These are phyloP conservation scores for Tagetes patula DNA, from an alignment of 129 eudicot genomes.

Conservation along the genomic window DNA sequence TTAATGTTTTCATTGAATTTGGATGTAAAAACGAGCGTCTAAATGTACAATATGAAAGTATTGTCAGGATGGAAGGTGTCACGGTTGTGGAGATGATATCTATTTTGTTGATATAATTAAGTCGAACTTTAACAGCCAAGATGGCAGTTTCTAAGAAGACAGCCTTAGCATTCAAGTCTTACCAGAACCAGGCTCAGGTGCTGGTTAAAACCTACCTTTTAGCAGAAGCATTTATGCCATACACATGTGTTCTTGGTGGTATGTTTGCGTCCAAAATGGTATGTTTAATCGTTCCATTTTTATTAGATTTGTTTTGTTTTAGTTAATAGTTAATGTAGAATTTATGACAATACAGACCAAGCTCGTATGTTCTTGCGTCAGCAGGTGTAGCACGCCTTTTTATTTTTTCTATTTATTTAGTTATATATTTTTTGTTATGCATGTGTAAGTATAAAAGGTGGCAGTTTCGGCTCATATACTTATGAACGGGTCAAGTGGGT, in stretches of 20 bases:
- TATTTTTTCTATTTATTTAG: background rate
- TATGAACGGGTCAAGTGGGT: background rate
- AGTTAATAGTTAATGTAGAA: conserved; percentile 15
- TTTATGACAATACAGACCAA: background rate
- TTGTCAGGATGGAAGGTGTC: conserved; percentile 19
- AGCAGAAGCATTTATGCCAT: conserved; percentile 59
- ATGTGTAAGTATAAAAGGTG: background rate
- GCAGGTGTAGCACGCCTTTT: background rate
- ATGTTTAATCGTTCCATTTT: conserved; percentile 3
- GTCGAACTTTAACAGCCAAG: conserved; percentile 12
- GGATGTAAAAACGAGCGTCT: background rate
- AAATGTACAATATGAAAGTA: background rate
- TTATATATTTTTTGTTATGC: background rate
- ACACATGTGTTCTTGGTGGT: conserved; percentile 66
- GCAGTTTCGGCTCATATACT: background rate
- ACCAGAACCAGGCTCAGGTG: conserved; percentile 61
- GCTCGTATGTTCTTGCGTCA: background rate
- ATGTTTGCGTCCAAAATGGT: conserved; percentile 82
- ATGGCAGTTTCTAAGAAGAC: conserved; percentile 58
- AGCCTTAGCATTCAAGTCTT: conserved; percentile 52
- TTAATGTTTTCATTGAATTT: background rate
- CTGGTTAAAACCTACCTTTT: conserved; percentile 60
- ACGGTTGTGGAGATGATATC: conserved; percentile 30
- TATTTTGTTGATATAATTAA: conserved; percentile 20
- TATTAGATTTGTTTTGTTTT: conserved; percentile 4